Percentiles rank a stretch among this genome's conserved stretches.
These are phyloP conservation scores for Lipomyces orientalis DNA, from an alignment of 805 yeast genomes.

Conservation along the genomic window DNA sequence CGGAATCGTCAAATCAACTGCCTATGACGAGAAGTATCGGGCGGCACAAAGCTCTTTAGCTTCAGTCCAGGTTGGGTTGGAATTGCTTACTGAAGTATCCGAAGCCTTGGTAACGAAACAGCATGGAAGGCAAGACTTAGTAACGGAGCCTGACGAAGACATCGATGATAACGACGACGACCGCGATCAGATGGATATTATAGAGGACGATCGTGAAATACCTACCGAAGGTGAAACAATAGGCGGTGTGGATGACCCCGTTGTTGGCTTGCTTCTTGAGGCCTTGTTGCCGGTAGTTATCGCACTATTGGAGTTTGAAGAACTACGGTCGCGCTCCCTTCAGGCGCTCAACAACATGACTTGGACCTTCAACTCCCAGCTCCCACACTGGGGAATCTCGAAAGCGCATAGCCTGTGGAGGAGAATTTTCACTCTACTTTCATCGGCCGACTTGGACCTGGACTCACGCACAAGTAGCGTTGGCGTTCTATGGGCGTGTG, in stretches of 20 bases:
- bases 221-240: conserved; percentile 15
- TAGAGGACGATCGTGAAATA: conserved; percentile 6
- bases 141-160: conserved; percentile 17
- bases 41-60: conserved; percentile 60
- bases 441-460: conserved; percentile 28
- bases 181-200: conserved; percentile 27
- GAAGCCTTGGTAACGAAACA: conserved; percentile 55
- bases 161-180: conserved; percentile 30
- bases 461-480: conserved; percentile 48
- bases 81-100: conserved; percentile 73
- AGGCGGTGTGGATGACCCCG: conserved; percentile 25
- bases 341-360: conserved; percentile 73
- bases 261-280: conserved; percentile 31
- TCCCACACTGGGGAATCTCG: conserved; percentile 49
- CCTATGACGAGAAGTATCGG: conserved; percentile 6
- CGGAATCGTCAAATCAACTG: conserved; percentile 13
- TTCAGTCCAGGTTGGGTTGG: conserved; percentile 72
- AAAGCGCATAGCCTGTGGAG: conserved; percentile 42
- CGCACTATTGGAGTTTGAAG: conserved; percentile 49
- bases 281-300: conserved; percentile 25
- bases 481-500: conserved; percentile 55
- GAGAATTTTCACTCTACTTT: conserved; percentile 28
- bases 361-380: conserved; percentile 58
- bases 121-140: neutral
- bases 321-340: conserved; percentile 61